A percentile compares a stretch with the other conserved stretches of the same genome.
These are phyloP conservation scores for Solanum paucissectum DNA, from an alignment of 257 asterid species.

Conservation along the genomic window DNA sequence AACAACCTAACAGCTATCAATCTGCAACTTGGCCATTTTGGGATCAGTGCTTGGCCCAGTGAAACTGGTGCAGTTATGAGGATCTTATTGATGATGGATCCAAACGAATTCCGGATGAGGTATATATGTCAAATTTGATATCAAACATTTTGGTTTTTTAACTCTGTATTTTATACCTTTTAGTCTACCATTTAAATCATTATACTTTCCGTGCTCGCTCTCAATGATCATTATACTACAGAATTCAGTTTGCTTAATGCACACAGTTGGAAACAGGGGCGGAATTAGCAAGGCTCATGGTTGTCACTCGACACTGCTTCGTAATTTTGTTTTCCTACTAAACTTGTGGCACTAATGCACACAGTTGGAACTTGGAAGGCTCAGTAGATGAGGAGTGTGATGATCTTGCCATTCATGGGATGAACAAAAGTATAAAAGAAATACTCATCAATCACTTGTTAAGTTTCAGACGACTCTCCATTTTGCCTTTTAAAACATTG, in stretches of 20 bases:
- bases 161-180: not conserved
- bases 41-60: slow-evolving; percentile 85
- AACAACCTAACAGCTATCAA: slow-evolving; percentile 12
- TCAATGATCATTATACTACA: slow-evolving; percentile 19
- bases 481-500: not conserved
- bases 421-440: too few species aligned
- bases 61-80: slow-evolving; percentile 86
- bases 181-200: not conserved
- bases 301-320: too few species aligned
- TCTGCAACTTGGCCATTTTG: slow-evolving; percentile 84
- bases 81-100: slow-evolving; percentile 47
- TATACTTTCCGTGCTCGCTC: not conserved
- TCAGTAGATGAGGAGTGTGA: slow-evolving; percentile 52
- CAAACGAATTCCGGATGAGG: not conserved
- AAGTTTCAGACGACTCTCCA: not conserved
- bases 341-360: not conserved
- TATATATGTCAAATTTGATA: not conserved
- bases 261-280: not conserved
- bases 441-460: too few species aligned
- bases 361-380: not conserved
- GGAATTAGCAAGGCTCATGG: too few species aligned
- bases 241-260: not conserved
- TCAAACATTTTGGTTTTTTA: not conserved
- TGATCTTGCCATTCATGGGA: slow-evolving; percentile 41
- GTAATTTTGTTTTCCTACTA: not conserved